Conservation (phyloP, 768 basidiomycete genomes). For the Boletus barrowsii region DNA sequence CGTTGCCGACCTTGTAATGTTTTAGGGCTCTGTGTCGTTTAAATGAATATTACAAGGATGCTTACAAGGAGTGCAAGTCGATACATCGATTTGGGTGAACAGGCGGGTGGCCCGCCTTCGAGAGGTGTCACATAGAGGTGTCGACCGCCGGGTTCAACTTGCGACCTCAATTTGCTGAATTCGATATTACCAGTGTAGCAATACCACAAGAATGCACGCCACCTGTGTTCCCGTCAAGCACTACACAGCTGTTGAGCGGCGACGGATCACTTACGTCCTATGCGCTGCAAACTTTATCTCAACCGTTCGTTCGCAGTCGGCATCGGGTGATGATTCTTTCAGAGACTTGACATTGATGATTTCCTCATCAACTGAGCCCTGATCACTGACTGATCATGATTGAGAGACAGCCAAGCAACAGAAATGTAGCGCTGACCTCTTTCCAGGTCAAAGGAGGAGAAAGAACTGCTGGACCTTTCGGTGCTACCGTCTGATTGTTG, state of each 20-base stretch:
- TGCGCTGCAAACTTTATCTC: slow-evolving; percentile 15
- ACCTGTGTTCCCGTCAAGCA: slow-evolving; percentile 8
- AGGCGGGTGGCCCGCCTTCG: slow-evolving; percentile 11
- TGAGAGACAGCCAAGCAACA: slow-evolving; percentile 5
- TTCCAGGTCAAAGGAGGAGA: slow-evolving; percentile 10
- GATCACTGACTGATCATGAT: slow-evolving; percentile 2
- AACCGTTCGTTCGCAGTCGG: not conserved
- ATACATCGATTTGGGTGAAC: slow-evolving; percentile 39
- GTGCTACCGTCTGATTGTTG: not conserved
- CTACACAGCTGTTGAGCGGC: not conserved
- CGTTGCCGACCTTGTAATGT: slow-evolving; percentile 10
- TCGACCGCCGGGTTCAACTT: not conserved
- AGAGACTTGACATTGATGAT: not conserved
- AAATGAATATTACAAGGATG: not conserved
- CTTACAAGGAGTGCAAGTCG: slow-evolving; percentile 32
- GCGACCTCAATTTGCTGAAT: slow-evolving; percentile 18
- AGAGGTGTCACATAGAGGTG: not conserved
- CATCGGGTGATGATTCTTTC: not conserved
- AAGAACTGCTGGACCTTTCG: not conserved
- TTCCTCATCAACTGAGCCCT: slow-evolving; percentile 4
- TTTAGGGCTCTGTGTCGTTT: not conserved
- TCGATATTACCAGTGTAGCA: slow-evolving; percentile 22
- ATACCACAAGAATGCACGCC: slow-evolving; percentile 26
- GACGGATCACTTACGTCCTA: slow-evolving; percentile 12
- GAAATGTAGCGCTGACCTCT: not conserved